Evolutionary conservation across 192 early-diverging fungal genomes (phyloP).

Genomic region (Funneliformis mosseae): DNA sequence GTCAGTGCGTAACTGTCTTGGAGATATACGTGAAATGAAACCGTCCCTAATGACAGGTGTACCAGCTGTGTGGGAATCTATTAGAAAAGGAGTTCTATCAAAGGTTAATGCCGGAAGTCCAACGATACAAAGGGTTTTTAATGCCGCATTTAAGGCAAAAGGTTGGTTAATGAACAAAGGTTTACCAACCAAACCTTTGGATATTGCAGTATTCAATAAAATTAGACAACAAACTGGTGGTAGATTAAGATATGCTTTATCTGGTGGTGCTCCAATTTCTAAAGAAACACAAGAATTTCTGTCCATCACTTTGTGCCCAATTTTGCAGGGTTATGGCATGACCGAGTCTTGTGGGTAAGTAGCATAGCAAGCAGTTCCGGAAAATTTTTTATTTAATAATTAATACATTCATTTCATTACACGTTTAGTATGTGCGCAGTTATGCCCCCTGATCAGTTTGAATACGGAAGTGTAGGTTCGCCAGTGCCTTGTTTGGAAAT

Average conservation of each 20-base stretch:
- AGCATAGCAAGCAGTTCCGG: neutral
- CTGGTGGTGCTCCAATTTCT: slow-evolving; percentile 90
- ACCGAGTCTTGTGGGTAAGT: slow-evolving; percentile 69
- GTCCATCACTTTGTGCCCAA: slow-evolving; percentile 71
- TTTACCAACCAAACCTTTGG: slow-evolving; percentile 71
- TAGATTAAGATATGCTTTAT: slow-evolving; percentile 75
- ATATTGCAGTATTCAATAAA: slow-evolving; percentile 79
- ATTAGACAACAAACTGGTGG: slow-evolving; percentile 86
- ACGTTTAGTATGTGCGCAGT: slow-evolving; percentile 62
- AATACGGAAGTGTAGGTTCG: slow-evolving; percentile 68
- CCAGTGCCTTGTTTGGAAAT: slow-evolving; percentile 78
- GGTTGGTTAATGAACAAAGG: slow-evolving; percentile 61
- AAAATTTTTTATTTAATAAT: neutral
- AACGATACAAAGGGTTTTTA: slow-evolving; percentile 69
- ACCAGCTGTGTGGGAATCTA: slow-evolving; percentile 84
- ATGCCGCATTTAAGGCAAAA: slow-evolving; percentile 76
- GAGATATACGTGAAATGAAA: slow-evolving; percentile 71
- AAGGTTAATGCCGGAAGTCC: slow-evolving; percentile 60
- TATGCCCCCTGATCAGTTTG: slow-evolving; percentile 62
- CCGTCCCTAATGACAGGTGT: slow-evolving; percentile 84
- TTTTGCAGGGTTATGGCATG: slow-evolving; percentile 88
- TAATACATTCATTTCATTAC: slow-evolving; percentile 6
- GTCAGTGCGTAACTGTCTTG: slow-evolving; percentile 65
- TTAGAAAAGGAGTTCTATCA: slow-evolving; percentile 79
- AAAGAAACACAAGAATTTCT: slow-evolving; percentile 85